Evolutionary conservation across 2,329 filamentous ascomycete species (phyloP), one percentile per base, ranked within the genome.

Genomic region (Trichoderma semiorbis): DNA sequence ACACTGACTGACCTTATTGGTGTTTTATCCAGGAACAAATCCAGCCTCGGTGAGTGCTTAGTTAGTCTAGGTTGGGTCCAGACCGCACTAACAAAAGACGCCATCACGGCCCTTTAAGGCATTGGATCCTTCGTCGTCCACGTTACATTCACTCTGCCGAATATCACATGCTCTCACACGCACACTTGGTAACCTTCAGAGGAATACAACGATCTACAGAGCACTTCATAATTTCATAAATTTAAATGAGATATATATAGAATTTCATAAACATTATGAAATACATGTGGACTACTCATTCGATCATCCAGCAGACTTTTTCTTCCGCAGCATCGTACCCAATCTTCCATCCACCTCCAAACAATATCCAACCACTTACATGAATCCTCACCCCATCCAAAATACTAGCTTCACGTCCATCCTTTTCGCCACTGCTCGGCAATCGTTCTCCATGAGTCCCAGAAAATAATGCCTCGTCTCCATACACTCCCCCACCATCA

Each of bases 391-490:
- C 21, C 53, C 30, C 55, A 30, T 43, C 26, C 30, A 58, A 53
- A 43, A 58, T 12, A 12, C 32, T 58, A 58, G 65, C 34, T 43
- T 58, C 65, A 28, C 50, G n/a, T 58, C 21, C 39, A 36, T 30
- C 55, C 6, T 32, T 34, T 69, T 61, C 39, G 65, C 65, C 65
- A 69, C 65, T 39, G 18, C 24, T 69, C 36, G 57, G 32, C 57
- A n/a, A 60, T 69, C 55, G 28, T 55, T 55, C 24, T 24, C 47
- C 32, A 36, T 32, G 50, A 11, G n/a, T 50, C 10, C n/a, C 21
- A 53, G n/a, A 68, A 6, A 69, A 60, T 69, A 69, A 69, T 69
- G 8, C 53, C 65, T 50, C 50, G 24, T 47, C 65, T 60, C 65
- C 65, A 69, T 69, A 16, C 57, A 58, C 57, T n/a, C 58, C 60